A percentile compares a stretch with the other conserved stretches of the same genome.
phyloP scores from a whole-genome alignment of 2,329 filamentous ascomycete genomes.

The Penicillium hordei region DNA sequence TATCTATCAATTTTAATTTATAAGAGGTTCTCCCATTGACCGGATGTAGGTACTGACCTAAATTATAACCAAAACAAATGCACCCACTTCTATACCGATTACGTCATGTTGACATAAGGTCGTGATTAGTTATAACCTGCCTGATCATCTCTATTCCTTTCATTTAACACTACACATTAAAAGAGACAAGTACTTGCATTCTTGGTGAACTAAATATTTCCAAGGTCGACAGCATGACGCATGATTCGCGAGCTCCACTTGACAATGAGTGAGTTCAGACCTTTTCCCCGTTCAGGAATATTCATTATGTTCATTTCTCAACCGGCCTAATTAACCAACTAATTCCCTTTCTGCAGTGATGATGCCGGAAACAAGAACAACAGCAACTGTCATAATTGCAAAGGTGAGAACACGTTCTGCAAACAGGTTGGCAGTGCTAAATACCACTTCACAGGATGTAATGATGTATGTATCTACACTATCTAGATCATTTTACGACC shows the following conservation, averaged over 20 bases:
- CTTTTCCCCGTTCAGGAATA: neutral
- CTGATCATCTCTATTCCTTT: neutral
- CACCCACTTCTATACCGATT: neutral
- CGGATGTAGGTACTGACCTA: neutral
- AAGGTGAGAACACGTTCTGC: neutral
- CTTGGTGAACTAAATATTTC: neutral
- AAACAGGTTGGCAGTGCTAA: neutral
- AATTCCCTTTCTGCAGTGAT: neutral
- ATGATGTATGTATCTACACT: neutral
- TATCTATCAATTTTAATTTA: neutral
- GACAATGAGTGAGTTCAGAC: neutral
- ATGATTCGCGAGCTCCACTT: neutral
- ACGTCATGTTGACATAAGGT: neutral
- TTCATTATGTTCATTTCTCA: neutral
- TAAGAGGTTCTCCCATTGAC: neutral
- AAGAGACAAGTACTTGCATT: neutral
- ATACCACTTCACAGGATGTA: neutral
- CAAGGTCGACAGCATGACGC: neutral
- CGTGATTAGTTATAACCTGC: neutral
- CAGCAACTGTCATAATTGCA: conserved; percentile 2
- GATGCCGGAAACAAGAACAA: neutral
- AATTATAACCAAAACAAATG: neutral
- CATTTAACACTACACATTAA: too few species aligned
- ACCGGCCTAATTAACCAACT: neutral
- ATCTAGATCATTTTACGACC: neutral